These are phyloP conservation scores for Phyllosticta citriasiana DNA, from an alignment of 2,329 filamentous ascomycete species.

Conservation along the genomic window DNA sequence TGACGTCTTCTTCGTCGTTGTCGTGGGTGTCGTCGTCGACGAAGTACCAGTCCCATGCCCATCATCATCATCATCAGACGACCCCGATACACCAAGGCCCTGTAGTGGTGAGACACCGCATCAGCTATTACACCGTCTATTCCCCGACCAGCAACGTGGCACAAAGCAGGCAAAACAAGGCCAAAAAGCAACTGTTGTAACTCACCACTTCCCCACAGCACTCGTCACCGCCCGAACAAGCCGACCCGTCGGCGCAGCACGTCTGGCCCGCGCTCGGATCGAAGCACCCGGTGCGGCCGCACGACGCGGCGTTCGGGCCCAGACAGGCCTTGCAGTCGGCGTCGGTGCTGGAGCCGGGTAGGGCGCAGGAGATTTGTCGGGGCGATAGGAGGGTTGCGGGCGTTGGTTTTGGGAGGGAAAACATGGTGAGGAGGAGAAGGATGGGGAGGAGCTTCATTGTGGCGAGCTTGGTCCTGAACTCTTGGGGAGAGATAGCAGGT, in stretches of 20 bases:
- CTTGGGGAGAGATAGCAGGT: too few species aligned
- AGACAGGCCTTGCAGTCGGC: slow-evolving; percentile 5
- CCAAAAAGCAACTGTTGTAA: neutral
- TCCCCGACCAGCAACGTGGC: too few species aligned
- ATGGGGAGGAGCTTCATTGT: too few species aligned
- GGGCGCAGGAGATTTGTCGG: neutral
- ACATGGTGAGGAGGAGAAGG: neutral
- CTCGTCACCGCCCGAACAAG: neutral
- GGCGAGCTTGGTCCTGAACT: too few species aligned
- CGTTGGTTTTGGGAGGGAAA: neutral
- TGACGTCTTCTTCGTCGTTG: neutral
- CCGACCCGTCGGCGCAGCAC: slow-evolving; percentile 9
- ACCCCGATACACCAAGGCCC: neutral
- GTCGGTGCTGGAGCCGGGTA: neutral
- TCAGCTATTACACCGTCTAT: neutral
- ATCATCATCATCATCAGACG: neutral
- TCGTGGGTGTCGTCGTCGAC: neutral
- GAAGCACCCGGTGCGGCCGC: slow-evolving; percentile 5
- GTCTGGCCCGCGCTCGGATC: slow-evolving; percentile 7
- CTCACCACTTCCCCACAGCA: neutral
- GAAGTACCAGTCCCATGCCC: neutral
- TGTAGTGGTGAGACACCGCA: slow-evolving; percentile 1
- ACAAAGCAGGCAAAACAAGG: neutral
- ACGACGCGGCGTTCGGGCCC: slow-evolving; percentile 5
- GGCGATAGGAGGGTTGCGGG: too few species aligned